Conservation (phyloP, 768 basidiomycete genomes). For the Lentinus tigrinus region DNA sequence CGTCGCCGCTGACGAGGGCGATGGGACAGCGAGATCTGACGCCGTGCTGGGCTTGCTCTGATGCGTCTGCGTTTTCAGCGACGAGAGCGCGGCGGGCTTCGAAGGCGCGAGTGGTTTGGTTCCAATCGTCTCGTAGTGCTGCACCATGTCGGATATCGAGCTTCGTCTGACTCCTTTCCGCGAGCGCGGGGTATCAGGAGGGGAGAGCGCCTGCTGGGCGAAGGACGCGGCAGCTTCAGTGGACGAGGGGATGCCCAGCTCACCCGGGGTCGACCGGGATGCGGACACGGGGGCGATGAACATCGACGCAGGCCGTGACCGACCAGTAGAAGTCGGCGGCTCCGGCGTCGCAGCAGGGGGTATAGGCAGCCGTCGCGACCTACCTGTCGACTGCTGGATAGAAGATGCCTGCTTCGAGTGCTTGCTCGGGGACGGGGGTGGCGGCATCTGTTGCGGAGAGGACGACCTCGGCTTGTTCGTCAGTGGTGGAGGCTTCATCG, state of each 20-base stretch:
- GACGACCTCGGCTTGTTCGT: constrained; percentile 12
- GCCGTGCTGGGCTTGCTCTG: constrained; percentile 7
- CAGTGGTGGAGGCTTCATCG: constrained; percentile 18
- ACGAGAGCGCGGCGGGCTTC: constrained; percentile 32
- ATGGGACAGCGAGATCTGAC: constrained; percentile 2
- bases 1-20: constrained; percentile 26
- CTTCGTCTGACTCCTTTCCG: constrained; percentile 53
- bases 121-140: constrained; percentile 72
- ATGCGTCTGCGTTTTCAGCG: constrained; percentile 21
- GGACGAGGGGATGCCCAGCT: constrained; percentile 34
- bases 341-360: constrained; percentile 25
- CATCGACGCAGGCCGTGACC: constrained; percentile 81
- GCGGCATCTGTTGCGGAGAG: constrained; percentile 17
- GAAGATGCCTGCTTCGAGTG: constrained; percentile 32
- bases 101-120: too few relatives aligned
- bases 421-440: constrained; percentile 22
- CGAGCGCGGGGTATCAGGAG: constrained; percentile 46
- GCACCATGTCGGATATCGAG: constrained; percentile 87
- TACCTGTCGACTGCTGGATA: background rate
- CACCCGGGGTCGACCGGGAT: constrained; percentile 40
- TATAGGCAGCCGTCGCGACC: constrained; percentile 14
- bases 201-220: constrained; percentile 30
- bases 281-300: constrained; percentile 57
- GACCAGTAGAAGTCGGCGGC: constrained; percentile 31
- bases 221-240: constrained; percentile 29